Evolutionary conservation across 257 asterid genomes (phyloP).

Genomic region (Prunella vulgaris): DNA sequence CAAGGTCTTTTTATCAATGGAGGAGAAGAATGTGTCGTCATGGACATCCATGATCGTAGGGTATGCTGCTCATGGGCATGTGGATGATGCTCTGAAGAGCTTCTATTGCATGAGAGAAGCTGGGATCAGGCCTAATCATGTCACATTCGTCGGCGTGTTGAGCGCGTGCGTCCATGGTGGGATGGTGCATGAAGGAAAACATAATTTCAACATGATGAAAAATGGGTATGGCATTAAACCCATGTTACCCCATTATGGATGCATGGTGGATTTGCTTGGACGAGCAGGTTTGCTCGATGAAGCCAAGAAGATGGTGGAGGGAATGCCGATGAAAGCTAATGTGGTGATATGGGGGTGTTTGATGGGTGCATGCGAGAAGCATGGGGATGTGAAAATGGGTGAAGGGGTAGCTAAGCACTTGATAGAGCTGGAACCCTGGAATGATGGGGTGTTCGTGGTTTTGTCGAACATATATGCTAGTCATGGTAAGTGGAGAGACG

Average conservation of each 20-base stretch:
- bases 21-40: slow-evolving; percentile 67
- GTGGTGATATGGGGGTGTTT: slow-evolving; percentile 82
- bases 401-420: slow-evolving; percentile 73
- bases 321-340: slow-evolving; percentile 84
- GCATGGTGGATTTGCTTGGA: slow-evolving; percentile 88
- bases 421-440: slow-evolving; percentile 73
- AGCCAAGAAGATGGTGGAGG: slow-evolving; percentile 65
- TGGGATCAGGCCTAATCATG: slow-evolving; percentile 60
- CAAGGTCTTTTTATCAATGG: slow-evolving; percentile 55
- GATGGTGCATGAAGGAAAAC: slow-evolving; percentile 62
- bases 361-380: slow-evolving; percentile 93
- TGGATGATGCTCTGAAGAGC: slow-evolving; percentile 50
- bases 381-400: slow-evolving; percentile 71
- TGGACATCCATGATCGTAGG: slow-evolving; percentile 94
- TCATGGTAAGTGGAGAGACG: slow-evolving; percentile 74
- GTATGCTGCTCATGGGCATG: slow-evolving; percentile 72
- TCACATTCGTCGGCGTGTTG: slow-evolving; percentile 78
- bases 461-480: slow-evolving; percentile 84
- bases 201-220: slow-evolving; percentile 63
- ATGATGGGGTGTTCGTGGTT: slow-evolving; percentile 74
- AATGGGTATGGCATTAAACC: slow-evolving; percentile 50
- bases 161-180: slow-evolving; percentile 98
- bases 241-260: slow-evolving; percentile 67
- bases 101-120: slow-evolving; percentile 53
- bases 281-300: slow-evolving; percentile 73